Evolutionary conservation across 164 flowering plant species (phyloP), one percentile per base, ranked within the genome.

Genomic region (Macadamia tetraphylla): DNA sequence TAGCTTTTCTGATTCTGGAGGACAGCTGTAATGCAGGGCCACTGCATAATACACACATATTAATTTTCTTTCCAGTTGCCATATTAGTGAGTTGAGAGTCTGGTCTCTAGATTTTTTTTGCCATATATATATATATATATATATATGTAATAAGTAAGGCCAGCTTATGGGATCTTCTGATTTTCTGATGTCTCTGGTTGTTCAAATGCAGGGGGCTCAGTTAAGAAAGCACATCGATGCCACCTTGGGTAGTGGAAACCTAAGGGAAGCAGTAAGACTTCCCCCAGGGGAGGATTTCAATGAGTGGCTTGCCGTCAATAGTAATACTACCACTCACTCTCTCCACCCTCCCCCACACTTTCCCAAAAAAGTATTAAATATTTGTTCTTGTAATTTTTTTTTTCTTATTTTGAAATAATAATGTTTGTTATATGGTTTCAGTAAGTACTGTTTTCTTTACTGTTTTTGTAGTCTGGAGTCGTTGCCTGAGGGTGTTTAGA

Each of bases 241-340:
- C 58, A 95, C 99, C 64, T 73, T 95, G n/a, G 99, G 99, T 52
- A 95, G 99, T 82, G 99, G 99, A 72, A 95, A 95, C 70, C 81
- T 95, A 74, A 83, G 99, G 81, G 99, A 95, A 85, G 99, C 99
- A 17, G 99, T 95, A 35, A 84, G 90, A 64, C 96, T 95, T 69
- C 99, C 99, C 43, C 97, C 99, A n/a, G 99, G 99, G 46, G 99
- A 95, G 79, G 99, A 95, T 84, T 74, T 82, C 59, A 91, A 95
- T 80, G 99, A 95, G 76, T 95, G 99, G 99, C 98, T 95, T 40
- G 99, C 99, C 63, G 99, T 95, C 67, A 95, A 95, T 75, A 95
- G 99, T 95, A 86, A 78, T n/a, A 64, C 72, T 78, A 81, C 79
- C 72, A 72, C 75, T 77, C 69, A 67, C 64, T 77, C 67, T 70